Evolutionary conservation across 805 yeast species (phyloP), one percentile per base, ranked within the genome.

Genomic region (Yamadazyma tumulicola): DNA sequence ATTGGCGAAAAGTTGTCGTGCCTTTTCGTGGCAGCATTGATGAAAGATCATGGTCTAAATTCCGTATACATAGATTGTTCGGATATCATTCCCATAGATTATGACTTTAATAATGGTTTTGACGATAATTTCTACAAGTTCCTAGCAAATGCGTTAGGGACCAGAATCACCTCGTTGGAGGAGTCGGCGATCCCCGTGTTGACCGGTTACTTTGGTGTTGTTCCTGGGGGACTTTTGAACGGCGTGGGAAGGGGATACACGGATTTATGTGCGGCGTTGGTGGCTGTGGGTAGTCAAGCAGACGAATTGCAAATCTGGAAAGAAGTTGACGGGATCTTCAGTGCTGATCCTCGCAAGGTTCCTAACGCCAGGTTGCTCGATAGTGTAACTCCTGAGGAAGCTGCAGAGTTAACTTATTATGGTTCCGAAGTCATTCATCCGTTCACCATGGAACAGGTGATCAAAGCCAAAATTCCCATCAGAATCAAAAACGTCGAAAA

Each of bases 381-480:
- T 38, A 77, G 87, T 34, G 96, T 93, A 43, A 93, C 97, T 0
- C 98, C 98, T 4, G 97, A 93, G 55, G 98, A 93, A 66, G 98
- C 98, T 4, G 93, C 97, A 0, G 98, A 93, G 66, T 75, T 93
- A 59, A 93, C 98, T 1, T 93, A 93, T 62, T 93, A 93, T 55
- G 98, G 98, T 29, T 82, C 94, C 2, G 98, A 93, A 64, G 98
- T 93, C 46, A 93, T 93, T 49, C 98, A 93, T 55, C 98, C 98
- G 3, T 89, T 93, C 69, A 93, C 98, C 15, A 93, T 93, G 98
- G 97, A 91, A 65, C 98, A 93, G 67, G 98, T 91, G 38, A 93
- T 93, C 50, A 79, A 81, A 48, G 97, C 97, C 16, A 85, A 82
- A 55, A 93, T 93, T 55, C 98, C 98, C 30, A 93, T 93, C 57